phyloP scores from a whole-genome alignment of 225 moss, liverwort and hornwort species.

The Ulota crispa region DNA sequence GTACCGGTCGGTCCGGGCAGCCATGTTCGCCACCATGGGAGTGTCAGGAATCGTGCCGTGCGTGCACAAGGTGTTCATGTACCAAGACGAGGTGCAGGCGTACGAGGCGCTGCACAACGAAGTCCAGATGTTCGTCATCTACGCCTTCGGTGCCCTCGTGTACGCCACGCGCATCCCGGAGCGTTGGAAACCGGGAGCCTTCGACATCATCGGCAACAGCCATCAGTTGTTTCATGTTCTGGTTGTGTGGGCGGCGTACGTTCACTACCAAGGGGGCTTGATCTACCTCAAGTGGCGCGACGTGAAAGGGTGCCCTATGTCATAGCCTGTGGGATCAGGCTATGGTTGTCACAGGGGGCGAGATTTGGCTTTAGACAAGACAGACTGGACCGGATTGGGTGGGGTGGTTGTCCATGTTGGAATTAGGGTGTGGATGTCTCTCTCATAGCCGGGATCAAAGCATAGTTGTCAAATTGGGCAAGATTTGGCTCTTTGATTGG shows the following conservation, averaged over 20 bases:
- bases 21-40: constrained; percentile 72
- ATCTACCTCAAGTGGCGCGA: constrained; percentile 83
- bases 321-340: background rate
- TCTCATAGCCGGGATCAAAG: background rate
- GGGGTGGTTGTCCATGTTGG: no score
- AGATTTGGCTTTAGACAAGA: no score
- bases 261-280: constrained; percentile 76
- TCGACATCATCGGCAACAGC: constrained; percentile 85
- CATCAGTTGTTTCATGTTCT: constrained; percentile 87
- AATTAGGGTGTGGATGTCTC: no score
- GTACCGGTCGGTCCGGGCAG: constrained; percentile 67
- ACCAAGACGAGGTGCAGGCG: constrained; percentile 58
- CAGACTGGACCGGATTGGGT: no score
- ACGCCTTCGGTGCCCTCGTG: constrained; percentile 63
- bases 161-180: constrained; percentile 85
- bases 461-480: no score
- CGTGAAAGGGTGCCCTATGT: constrained; percentile 56
- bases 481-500: no score
- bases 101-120: constrained; percentile 57
- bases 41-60: constrained; percentile 72
- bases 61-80: constrained; percentile 68
- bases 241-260: constrained; percentile 80
- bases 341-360: no score
- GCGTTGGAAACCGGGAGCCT: constrained; percentile 69
- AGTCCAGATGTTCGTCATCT: constrained; percentile 66